phyloP scores from a whole-genome alignment of 306 rosid genomes.

The Cucumis hystrix region DNA sequence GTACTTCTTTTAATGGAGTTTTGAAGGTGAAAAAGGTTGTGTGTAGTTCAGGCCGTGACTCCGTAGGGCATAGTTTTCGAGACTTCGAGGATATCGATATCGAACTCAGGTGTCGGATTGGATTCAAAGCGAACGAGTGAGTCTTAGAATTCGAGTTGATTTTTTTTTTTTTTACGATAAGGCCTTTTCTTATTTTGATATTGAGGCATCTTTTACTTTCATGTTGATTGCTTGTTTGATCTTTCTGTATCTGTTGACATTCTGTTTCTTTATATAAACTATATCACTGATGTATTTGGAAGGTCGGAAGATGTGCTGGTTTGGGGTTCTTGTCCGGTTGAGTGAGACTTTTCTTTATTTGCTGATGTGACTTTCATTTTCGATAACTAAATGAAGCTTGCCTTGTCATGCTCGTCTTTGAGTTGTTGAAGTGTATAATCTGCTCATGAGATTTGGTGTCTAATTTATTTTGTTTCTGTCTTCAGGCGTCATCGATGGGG shows the following conservation, averaged over 20 bases:
- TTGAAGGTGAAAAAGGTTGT: too few species aligned
- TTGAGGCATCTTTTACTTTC: neutral
- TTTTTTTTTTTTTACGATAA: neutral
- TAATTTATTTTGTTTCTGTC: neutral
- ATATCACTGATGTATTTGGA: neutral
- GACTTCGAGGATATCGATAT: neutral
- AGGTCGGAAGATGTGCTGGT: neutral
- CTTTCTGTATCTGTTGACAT: neutral
- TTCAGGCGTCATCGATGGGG: conserved; percentile 20
- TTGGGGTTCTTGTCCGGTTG: neutral
- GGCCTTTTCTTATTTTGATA: neutral
- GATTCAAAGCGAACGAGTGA: conserved; percentile 29
- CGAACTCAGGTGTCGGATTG: neutral
- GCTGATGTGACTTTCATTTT: neutral
- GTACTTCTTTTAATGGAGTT: too few species aligned
- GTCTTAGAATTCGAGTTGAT: neutral
- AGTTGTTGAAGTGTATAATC: neutral
- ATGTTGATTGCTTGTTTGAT: neutral
- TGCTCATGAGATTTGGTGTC: neutral
- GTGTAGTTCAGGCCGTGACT: too few species aligned
- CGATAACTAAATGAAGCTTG: neutral
- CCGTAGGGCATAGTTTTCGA: too few species aligned
- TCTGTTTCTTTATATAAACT: too few species aligned
- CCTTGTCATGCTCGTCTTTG: neutral
- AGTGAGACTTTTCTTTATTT: neutral